Evolutionary conservation across 768 basidiomycete genomes (phyloP).

Genomic region (Rhodocollybia butyracea): DNA sequence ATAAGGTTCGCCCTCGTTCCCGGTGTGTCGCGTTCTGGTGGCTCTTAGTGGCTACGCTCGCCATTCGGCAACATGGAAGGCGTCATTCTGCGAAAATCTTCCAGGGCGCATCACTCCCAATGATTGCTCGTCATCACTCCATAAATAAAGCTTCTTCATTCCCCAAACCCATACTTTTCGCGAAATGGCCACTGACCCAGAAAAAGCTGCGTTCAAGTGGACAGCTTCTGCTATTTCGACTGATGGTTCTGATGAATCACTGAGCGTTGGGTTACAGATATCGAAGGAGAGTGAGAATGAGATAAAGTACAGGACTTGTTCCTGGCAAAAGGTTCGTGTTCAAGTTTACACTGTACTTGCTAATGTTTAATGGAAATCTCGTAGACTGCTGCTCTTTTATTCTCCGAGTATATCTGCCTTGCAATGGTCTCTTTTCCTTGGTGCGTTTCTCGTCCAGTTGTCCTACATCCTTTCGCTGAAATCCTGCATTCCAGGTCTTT

Average conservation of each 20-base stretch:
- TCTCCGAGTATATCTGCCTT: slow-evolving; percentile 45
- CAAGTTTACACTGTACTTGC: not conserved
- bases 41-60: too few species aligned
- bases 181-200: too few species aligned
- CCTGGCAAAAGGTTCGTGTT: slow-evolving; percentile 44
- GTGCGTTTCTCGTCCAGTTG: slow-evolving; percentile 11
- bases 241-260: not conserved
- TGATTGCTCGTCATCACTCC: too few species aligned
- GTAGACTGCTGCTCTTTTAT: slow-evolving; percentile 41
- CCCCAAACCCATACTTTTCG: too few species aligned
- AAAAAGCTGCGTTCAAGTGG: not conserved
- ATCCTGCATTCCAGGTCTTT: slow-evolving; percentile 28
- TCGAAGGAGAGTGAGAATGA: slow-evolving; percentile 25
- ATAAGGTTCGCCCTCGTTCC: too few species aligned
- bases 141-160: too few species aligned
- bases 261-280: slow-evolving; percentile 15
- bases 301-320: slow-evolving; percentile 39
- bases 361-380: not conserved
- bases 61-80: too few species aligned
- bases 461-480: not conserved
- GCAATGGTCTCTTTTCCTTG: slow-evolving; percentile 38
- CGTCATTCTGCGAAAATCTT: too few species aligned
- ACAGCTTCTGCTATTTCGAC: not conserved
- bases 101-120: too few species aligned
- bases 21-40: too few species aligned